Conservation (phyloP, 495 filamentous ascomycete genomes). For the Elaphomyces granulatus region DNA sequence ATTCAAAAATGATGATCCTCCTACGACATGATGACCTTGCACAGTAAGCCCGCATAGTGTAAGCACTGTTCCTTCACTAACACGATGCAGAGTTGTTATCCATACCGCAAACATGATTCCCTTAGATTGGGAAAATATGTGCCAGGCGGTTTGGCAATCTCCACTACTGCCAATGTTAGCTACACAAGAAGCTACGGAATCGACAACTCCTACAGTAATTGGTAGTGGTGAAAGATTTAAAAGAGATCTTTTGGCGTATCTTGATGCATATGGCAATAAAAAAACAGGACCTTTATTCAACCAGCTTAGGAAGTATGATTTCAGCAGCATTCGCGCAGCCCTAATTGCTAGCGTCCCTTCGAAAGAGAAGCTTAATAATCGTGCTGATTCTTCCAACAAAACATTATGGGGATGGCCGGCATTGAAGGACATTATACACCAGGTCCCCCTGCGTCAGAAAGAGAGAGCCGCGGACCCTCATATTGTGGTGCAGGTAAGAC, state of each 20-base stretch:
- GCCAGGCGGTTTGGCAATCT: conserved; percentile 70
- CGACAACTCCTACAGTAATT: conserved; percentile 13
- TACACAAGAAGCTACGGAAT: conserved; percentile 2
- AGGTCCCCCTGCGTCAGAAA: conserved; percentile 23
- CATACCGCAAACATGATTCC: conserved; percentile 84
- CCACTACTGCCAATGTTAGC: conserved; percentile 47
- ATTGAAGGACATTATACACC: conserved; percentile 43
- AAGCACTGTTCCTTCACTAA: neutral
- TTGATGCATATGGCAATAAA: conserved; percentile 47
- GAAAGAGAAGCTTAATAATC: conserved; percentile 32
- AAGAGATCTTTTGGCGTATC: conserved; percentile 56
- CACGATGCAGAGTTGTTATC: conserved; percentile 45
- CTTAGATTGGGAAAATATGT: conserved; percentile 79
- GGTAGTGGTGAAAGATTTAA: conserved; percentile 64
- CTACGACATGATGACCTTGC: conserved; percentile 62
- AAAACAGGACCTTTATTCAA: conserved; percentile 39
- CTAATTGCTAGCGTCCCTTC: conserved; percentile 68
- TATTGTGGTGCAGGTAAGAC: conserved; percentile 48
- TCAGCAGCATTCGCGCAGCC: conserved; percentile 51
- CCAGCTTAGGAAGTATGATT: conserved; percentile 51
- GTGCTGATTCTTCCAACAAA: conserved; percentile 22
- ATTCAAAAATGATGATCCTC: conserved; percentile 76
- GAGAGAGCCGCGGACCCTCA: conserved; percentile 23
- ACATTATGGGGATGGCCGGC: conserved; percentile 65
- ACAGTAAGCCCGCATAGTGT: conserved; percentile 34